Percentiles rank a stretch among this genome's conserved stretches.
Evolutionary conservation across 2,329 filamentous ascomycete genomes (phyloP).

Genomic region (Ramichloridium luteum): DNA sequence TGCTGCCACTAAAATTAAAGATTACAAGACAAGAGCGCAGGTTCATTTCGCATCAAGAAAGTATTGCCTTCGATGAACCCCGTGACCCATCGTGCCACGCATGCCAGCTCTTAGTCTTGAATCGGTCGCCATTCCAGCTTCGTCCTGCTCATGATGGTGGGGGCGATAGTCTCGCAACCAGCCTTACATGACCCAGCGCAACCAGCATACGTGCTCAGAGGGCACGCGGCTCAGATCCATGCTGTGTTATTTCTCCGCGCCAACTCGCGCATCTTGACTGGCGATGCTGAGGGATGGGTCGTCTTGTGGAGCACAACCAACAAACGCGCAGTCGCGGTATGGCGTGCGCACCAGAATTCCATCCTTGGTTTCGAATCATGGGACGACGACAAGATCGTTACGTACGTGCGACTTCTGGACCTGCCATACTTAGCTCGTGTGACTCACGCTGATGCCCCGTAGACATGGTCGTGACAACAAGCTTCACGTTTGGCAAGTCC

Average conservation of each 20-base stretch:
- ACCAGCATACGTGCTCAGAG: slow-evolving; percentile 64
- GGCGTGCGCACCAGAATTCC: slow-evolving; percentile 69
- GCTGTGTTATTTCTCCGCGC: slow-evolving; percentile 56
- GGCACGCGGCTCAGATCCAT: slow-evolving; percentile 72
- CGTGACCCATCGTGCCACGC: too few species aligned
- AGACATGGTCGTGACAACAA: slow-evolving; percentile 88
- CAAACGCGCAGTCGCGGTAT: slow-evolving; percentile 70
- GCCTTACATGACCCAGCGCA: slow-evolving; percentile 39
- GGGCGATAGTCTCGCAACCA: too few species aligned
- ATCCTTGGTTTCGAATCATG: slow-evolving; percentile 65
- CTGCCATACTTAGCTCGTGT: neutral
- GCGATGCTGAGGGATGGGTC: slow-evolving; percentile 82
- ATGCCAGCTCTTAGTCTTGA: too few species aligned
- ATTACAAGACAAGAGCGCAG: too few species aligned
- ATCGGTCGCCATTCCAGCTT: too few species aligned
- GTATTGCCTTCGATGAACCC: too few species aligned
- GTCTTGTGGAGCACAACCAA: slow-evolving; percentile 74
- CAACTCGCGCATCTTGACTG: slow-evolving; percentile 70
- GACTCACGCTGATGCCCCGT: neutral
- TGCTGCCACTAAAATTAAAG: too few species aligned
- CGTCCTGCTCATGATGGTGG: too few species aligned
- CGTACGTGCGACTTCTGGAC: slow-evolving; percentile 44
- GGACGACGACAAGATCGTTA: slow-evolving; percentile 63
- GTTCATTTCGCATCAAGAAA: too few species aligned
- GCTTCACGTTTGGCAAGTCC: slow-evolving; percentile 71